Evolutionary conservation across 2,329 filamentous ascomycete species (phyloP).

Genomic region (Myriangium duriaei): DNA sequence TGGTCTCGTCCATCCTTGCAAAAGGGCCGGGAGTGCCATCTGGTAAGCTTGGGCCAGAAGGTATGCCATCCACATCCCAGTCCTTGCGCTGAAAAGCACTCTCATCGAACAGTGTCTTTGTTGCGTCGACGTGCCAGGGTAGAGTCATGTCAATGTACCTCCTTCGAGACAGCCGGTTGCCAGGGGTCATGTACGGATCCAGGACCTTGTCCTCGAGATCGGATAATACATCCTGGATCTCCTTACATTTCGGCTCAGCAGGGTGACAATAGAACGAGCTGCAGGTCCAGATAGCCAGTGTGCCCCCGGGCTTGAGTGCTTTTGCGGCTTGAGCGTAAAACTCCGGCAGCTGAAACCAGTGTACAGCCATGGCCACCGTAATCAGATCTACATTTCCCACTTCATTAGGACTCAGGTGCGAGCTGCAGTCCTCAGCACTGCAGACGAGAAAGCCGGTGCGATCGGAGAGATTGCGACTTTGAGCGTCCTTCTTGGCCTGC

Average conservation of each 20-base stretch:
- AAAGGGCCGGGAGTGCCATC: constrained; percentile 14
- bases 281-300: constrained; percentile 39
- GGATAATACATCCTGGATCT: constrained; percentile 31
- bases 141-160: constrained; percentile 34
- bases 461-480: constrained; percentile 3
- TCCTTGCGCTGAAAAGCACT: constrained; percentile 29
- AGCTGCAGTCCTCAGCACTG: constrained; percentile 12
- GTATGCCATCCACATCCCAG: constrained; percentile 27
- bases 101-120: constrained; percentile 28
- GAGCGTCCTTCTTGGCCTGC: constrained; percentile 26
- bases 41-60: constrained; percentile 11
- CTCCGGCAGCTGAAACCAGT: constrained; percentile 44
- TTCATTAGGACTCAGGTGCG: constrained; percentile 6
- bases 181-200: constrained; percentile 27
- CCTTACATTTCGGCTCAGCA: constrained; percentile 28
- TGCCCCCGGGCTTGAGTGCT: constrained; percentile 41
- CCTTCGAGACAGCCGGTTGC: constrained; percentile 30
- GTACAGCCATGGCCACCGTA: constrained; percentile 21
- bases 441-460: constrained; percentile 11
- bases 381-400: constrained; percentile 13
- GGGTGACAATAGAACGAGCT: constrained; percentile 21
- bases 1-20: constrained; percentile 15
- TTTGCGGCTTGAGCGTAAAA: constrained; percentile 39
- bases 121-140: constrained; percentile 35
- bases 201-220: constrained; percentile 28